phyloP scores from a whole-genome alignment of 768 basidiomycete genomes.

The Russula vinacea region DNA sequence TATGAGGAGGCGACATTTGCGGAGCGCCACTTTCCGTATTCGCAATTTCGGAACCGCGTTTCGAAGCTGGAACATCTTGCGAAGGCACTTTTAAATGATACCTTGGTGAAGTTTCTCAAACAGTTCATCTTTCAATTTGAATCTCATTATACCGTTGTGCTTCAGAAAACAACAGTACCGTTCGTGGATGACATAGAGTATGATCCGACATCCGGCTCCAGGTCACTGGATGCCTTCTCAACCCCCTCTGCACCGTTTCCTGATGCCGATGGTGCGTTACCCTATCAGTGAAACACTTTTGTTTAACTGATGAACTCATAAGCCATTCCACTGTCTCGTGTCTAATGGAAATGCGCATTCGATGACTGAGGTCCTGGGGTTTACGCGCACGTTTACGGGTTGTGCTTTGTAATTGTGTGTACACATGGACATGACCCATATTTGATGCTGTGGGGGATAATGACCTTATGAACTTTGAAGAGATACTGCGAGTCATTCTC shows the following conservation, averaged over 20 bases:
- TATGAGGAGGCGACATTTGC: background rate
- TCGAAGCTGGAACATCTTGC: rapidly evolving
- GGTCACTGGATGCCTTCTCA: background rate
- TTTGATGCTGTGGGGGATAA: background rate
- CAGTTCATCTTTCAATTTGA: background rate
- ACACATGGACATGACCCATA: background rate
- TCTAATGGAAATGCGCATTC: background rate
- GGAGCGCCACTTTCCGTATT: background rate
- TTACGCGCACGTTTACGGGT: too few relatives aligned
- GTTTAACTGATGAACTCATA: background rate
- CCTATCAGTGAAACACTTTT: too few relatives aligned
- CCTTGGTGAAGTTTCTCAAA: background rate
- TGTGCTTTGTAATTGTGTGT: background rate
- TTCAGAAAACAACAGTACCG: background rate
- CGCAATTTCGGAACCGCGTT: background rate
- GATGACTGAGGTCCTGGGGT: background rate
- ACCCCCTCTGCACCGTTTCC: background rate
- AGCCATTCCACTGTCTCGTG: background rate
- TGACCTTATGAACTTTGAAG: too few relatives aligned
- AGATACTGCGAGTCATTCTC: too few relatives aligned
- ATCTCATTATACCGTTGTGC: background rate
- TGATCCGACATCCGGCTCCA: background rate
- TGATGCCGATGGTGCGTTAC: background rate
- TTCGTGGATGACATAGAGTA: background rate
- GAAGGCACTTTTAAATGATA: background rate